Evolutionary conservation across 805 yeast species (phyloP).

Genomic region (Lipomyces japonicus): DNA sequence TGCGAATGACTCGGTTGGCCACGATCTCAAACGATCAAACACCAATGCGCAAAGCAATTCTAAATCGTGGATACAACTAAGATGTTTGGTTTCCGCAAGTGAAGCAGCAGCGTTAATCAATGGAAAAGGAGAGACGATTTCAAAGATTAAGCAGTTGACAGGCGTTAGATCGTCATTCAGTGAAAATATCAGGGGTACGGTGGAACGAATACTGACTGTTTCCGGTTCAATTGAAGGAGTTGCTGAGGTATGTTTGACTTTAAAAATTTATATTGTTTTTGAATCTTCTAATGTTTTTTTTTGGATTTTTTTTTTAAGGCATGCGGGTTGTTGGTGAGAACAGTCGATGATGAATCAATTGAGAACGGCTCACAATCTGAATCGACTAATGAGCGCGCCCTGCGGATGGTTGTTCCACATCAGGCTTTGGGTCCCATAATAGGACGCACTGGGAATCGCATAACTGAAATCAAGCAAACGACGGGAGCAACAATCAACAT

Average conservation of each 20-base stretch:
- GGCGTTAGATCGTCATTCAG: constrained; percentile 19
- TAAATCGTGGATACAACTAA: constrained; percentile 11
- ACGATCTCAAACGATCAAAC: not conserved
- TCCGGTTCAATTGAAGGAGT: constrained; percentile 11
- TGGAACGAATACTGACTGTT: constrained; percentile 17
- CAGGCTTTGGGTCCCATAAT: constrained; percentile 16
- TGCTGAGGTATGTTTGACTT: constrained; percentile 6
- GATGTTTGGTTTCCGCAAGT: constrained; percentile 18
- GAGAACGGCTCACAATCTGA: not conserved
- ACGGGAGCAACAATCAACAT: constrained; percentile 11
- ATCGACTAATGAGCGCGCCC: constrained; percentile 2
- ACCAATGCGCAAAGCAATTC: not conserved
- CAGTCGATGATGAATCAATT: not conserved
- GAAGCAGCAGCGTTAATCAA: constrained; percentile 28
- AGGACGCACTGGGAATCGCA: constrained; percentile 11
- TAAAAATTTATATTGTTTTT: not conserved
- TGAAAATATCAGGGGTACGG: constrained; percentile 15
- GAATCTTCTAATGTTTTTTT: not conserved
- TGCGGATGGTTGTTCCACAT: constrained; percentile 20
- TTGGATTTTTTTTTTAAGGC: constrained; percentile 1
- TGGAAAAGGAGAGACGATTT: constrained; percentile 14
- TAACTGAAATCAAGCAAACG: constrained; percentile 10
- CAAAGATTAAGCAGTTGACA: constrained; percentile 9
- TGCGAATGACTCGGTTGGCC: not conserved
- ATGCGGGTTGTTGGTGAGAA: constrained; percentile 5